phyloP scores from a whole-genome alignment of 148 eudicot species.

The Heliosperma pusillum region DNA sequence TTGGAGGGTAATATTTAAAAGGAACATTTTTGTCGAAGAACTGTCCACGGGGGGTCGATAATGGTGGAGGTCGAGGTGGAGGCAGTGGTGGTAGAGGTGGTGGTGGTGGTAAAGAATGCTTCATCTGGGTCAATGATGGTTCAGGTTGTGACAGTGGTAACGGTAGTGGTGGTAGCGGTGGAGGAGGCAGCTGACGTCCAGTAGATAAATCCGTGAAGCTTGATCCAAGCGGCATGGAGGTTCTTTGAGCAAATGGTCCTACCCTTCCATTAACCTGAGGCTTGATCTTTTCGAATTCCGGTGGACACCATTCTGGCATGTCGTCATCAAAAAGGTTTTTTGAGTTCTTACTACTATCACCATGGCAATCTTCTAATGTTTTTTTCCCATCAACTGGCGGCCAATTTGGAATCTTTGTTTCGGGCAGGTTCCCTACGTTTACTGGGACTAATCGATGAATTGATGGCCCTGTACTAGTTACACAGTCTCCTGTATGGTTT shows the following conservation, averaged over 20 bases:
- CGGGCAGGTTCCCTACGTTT: conserved; percentile 18
- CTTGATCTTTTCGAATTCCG: conserved; percentile 30
- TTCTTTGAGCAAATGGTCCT: conserved; percentile 17
- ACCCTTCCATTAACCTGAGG: conserved; percentile 24
- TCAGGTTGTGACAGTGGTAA: background rate
- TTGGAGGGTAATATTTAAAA: conserved; percentile 3
- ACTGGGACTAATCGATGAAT: conserved; percentile 20
- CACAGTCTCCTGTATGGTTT: conserved; percentile 8
- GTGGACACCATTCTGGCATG: conserved; percentile 87
- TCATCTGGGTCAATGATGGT: background rate
- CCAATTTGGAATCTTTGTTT: conserved; percentile 22
- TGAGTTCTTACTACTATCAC: conserved; percentile 4
- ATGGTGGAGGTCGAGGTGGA: conserved; percentile 18
- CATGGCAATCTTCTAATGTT: background rate
- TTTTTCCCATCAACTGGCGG: conserved; percentile 18
- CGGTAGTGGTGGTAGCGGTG: conserved; percentile 1
- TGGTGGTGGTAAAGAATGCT: background rate
- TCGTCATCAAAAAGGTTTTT: conserved; percentile 54
- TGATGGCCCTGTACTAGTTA: conserved; percentile 22
- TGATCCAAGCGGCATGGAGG: conserved; percentile 12
- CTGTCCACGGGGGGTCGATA: background rate
- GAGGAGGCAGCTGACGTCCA: conserved; percentile 31
- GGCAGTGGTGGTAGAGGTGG: background rate
- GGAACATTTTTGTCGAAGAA: background rate
- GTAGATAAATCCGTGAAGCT: conserved; percentile 30